Percentiles rank a stretch among this genome's conserved stretches.
Conservation (phyloP, 495 filamentous ascomycete genomes). For the Penicillium taxi region DNA sequence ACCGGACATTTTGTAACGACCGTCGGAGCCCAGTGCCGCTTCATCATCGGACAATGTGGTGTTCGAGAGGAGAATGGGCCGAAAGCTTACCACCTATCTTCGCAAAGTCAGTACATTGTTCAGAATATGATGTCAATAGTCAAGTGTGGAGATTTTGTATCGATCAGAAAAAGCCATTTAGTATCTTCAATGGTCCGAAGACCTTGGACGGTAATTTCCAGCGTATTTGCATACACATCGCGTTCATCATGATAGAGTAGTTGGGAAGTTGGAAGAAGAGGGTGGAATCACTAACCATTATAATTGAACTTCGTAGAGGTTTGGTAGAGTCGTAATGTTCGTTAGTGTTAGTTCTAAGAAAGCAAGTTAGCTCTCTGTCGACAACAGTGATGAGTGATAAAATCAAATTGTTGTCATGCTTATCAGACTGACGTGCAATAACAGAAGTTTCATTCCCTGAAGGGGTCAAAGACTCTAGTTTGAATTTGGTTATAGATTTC, state of each 20-base stretch:
- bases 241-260: constrained; percentile 53
- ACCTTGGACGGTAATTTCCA: constrained; percentile 99
- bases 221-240: constrained; percentile 78
- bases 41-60: constrained; percentile 63
- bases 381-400: constrained; percentile 9
- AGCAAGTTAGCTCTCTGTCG: constrained; percentile 23
- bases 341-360: constrained; percentile 17
- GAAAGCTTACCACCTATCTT: constrained; percentile 30
- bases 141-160: constrained; percentile 8
- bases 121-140: constrained; percentile 2
- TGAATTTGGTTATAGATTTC: constrained; percentile 75
- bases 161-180: constrained; percentile 81
- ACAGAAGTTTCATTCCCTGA: constrained; percentile 82
- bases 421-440: constrained; percentile 98
- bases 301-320: too few species aligned
- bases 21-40: constrained; percentile 99
- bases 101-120: constrained; percentile 19
- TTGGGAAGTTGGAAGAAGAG: not conserved
- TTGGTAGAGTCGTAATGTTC: too few species aligned
- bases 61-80: constrained; percentile 1
- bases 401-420: constrained; percentile 12
- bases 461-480: constrained; percentile 99
- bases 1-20: constrained; percentile 42
- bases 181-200: constrained; percentile 68
- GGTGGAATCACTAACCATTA: constrained; percentile 23